phyloP scores from a whole-genome alignment of 352 stramenopile genomes.

The Globisporangium camurandrum region DNA sequence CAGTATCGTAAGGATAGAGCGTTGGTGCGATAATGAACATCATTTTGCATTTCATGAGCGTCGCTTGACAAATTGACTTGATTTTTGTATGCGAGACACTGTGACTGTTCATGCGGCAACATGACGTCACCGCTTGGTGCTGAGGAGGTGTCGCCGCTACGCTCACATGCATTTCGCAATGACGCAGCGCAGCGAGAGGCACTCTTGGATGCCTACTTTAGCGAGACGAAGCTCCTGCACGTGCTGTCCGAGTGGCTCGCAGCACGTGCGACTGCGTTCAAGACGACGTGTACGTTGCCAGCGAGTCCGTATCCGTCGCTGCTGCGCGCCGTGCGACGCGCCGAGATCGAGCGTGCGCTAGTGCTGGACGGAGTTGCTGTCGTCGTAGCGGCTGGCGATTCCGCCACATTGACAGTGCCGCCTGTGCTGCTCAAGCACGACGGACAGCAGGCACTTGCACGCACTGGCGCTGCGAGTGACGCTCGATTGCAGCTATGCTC shows the following conservation, averaged over 20 bases:
- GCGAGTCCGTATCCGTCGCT: constrained; percentile 29
- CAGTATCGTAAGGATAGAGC: no score
- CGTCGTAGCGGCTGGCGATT: not conserved
- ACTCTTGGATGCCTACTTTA: constrained; percentile 38
- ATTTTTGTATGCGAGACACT: no score
- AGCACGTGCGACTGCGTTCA: constrained; percentile 19
- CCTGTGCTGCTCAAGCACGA: constrained; percentile 7
- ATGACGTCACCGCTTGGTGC: no score
- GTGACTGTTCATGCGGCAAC: no score
- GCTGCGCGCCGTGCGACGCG: constrained; percentile 23
- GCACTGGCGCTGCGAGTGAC: constrained; percentile 3
- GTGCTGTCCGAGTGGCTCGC: constrained; percentile 26
- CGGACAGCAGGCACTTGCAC: constrained; percentile 8
- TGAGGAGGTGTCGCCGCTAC: no score
- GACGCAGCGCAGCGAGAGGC: constrained; percentile 18
- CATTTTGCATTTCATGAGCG: no score
- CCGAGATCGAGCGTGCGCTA: constrained; percentile 16
- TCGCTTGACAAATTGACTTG: no score
- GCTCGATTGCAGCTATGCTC: constrained; percentile 9
- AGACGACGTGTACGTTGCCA: constrained; percentile 20
- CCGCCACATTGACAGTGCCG: not conserved
- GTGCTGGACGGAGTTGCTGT: constrained; percentile 4
- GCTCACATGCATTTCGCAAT: constrained; percentile 9
- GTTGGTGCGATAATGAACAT: no score
- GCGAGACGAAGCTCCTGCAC: constrained; percentile 24